Conservation (phyloP, 75 land plant genomes). For the Cryptomeria japonica region DNA sequence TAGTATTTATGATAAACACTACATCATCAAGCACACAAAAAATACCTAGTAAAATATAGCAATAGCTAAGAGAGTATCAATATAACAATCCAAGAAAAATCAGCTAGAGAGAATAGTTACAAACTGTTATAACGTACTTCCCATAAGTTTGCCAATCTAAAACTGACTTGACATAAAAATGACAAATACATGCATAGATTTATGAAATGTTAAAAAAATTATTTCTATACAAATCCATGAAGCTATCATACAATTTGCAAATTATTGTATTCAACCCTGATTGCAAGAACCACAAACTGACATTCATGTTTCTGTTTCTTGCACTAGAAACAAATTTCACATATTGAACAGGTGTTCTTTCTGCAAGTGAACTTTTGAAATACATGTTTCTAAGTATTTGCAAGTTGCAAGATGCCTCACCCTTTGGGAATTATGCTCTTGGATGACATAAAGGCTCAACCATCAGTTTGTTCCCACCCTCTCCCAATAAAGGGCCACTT, state of each 20-base stretch:
- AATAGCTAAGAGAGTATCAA: not conserved
- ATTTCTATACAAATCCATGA: not conserved
- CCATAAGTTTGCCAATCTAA: not conserved
- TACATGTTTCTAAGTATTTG: not conserved
- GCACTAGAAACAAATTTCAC: not conserved
- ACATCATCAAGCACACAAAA: not conserved
- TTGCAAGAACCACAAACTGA: not conserved
- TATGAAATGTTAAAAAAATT: not conserved
- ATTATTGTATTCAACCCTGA: not conserved
- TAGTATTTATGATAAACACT: not conserved
- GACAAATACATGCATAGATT: not conserved
- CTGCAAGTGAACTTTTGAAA: not conserved
- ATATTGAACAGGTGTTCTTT: not conserved
- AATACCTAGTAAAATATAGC: not conserved
- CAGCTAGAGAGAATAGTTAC: not conserved
- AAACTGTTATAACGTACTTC: not conserved
- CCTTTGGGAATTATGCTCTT: not conserved
- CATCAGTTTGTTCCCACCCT: not conserved
- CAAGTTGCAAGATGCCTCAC: not conserved
- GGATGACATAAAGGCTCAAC: not conserved
- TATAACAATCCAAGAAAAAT: not conserved
- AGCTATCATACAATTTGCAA: not conserved
- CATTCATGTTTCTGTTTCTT: too few species aligned
- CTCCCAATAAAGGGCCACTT: not conserved
- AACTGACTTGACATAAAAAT: not conserved